These are phyloP conservation scores for Sherardia arvensis DNA, from an alignment of 257 asterid species.

Conservation along the genomic window DNA sequence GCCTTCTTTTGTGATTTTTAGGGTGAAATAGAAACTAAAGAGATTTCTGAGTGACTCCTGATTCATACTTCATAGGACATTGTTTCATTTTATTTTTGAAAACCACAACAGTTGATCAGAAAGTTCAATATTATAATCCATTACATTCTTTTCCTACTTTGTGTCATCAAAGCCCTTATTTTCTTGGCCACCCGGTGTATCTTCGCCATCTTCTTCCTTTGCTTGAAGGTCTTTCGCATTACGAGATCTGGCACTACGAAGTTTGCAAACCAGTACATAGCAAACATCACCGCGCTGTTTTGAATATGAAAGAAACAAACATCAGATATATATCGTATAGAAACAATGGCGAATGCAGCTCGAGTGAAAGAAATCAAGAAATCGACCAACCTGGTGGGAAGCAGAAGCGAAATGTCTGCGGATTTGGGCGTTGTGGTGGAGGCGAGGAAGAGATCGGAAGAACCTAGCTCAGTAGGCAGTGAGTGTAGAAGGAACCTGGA, in stretches of 20 bases:
- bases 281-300: constrained; percentile 37
- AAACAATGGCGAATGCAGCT: no score
- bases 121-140: neutral
- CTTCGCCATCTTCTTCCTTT: constrained; percentile 13
- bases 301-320: no score
- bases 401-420: constrained; percentile 32
- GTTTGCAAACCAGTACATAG: constrained; percentile 46
- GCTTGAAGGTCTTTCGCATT: constrained; percentile 32
- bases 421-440: constrained; percentile 18
- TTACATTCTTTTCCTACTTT: no score
- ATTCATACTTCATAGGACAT: no score
- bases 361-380: neutral
- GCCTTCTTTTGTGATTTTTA: neutral
- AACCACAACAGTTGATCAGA: neutral
- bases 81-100: no score
- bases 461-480: constrained; percentile 10
- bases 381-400: constrained; percentile 45
- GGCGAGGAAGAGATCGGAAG: constrained; percentile 15
- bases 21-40: no score
- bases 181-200: constrained; percentile 2
- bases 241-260: constrained; percentile 41
- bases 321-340: no score
- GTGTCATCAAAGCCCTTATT: constrained; percentile 2
- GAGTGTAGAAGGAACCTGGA: neutral
- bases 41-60: neutral